Base-by-base conservation (phyloP, 441 rosid species). In the Lepidium campestre region DNA sequence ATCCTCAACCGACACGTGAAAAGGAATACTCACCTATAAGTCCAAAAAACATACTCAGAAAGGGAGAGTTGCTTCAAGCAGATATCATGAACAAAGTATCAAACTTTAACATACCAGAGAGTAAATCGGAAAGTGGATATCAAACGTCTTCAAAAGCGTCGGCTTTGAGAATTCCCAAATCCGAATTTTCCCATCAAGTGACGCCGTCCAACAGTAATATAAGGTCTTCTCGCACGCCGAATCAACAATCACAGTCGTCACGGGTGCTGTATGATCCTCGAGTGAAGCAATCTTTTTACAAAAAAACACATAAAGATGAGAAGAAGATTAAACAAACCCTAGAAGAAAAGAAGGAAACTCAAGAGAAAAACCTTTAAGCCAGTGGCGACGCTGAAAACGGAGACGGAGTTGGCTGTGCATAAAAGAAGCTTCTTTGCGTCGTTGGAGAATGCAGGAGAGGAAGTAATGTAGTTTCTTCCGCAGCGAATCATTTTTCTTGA, bases 181-280 rank as follows among this genome's bases (percentile, higher is more conserved):
- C 12, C 93, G 83, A 64, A 95, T 82, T 3, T 90, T 88, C 18
- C 99, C 97, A 74, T 95, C 99, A 3, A 90, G 84, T 15, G 99
- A 90, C 5, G 97, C 86, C 20, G 99, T 95, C 98, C 98, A 95
- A 65, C 98, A 95, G 66, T 80, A 87, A 39, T 83, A 82, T 60
- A 95, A 67, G 46, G 82, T 57, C 31, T 81, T 85, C 47, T 73
- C 8, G 85, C n/a, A 68, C 1, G 86, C 87, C 18, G 98, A 96
- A 17, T 77, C 92, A 58, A 92, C 97, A 12, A 88, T 48, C 7
- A 95, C 85, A 39, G 91, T 49, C 35, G 97, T 88, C 5, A 95
- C 97, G 3, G 66, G 82, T 48, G 90, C 90, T 69, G 81, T 77
- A 67, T 95, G 99, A 58, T 91, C 98, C 29, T 88, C 96, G 40